These are phyloP conservation scores for Ustilago hordei DNA, from an alignment of 1,284 basidiomycete genomes.

Conservation along the genomic window DNA sequence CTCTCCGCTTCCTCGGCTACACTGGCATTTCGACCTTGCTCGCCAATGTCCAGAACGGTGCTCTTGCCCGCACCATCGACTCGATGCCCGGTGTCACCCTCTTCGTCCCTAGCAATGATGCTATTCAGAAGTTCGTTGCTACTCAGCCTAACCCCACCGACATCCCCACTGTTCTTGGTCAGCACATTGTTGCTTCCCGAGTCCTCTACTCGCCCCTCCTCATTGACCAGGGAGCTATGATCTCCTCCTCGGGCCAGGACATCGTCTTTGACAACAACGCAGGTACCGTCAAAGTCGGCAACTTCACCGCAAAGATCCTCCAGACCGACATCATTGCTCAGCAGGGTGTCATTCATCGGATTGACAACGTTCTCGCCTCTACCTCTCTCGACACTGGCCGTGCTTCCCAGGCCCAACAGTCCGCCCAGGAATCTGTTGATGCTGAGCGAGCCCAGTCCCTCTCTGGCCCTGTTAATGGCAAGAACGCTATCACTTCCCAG, in stretches of 20 bases:
- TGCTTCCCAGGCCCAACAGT: constrained; percentile 52
- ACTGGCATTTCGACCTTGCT: constrained; percentile 30
- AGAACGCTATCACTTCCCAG: constrained; percentile 52
- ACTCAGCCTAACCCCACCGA: constrained; percentile 30
- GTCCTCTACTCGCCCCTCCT: constrained; percentile 56
- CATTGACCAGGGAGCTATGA: constrained; percentile 48
- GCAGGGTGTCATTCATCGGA: constrained; percentile 56
- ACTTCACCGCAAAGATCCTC: constrained; percentile 50
- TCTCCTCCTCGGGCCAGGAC: constrained; percentile 56
- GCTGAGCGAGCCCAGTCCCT: constrained; percentile 24
- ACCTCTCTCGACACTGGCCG: constrained; percentile 42
- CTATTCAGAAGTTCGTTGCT: constrained; percentile 35
- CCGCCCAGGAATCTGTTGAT: constrained; percentile 35
- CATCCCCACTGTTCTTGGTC: constrained; percentile 43
- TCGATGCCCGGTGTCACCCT: constrained; percentile 51
- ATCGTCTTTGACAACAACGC: constrained; percentile 47
- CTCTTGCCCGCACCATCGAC: constrained; percentile 39
- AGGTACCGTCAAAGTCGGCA: constrained; percentile 51
- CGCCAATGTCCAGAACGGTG: constrained; percentile 32
- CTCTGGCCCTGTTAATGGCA: constrained; percentile 41
- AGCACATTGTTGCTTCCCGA: constrained; percentile 55
- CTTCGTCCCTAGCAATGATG: constrained; percentile 55
- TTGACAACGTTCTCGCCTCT: constrained; percentile 55
- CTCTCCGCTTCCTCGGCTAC: constrained; percentile 43
- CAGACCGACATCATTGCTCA: constrained; percentile 56